A percentile compares a stretch with the other conserved stretches of the same genome.
Evolutionary conservation across 371 early-diverging fungal species (phyloP).

Genomic region (Circinella minor): DNA sequence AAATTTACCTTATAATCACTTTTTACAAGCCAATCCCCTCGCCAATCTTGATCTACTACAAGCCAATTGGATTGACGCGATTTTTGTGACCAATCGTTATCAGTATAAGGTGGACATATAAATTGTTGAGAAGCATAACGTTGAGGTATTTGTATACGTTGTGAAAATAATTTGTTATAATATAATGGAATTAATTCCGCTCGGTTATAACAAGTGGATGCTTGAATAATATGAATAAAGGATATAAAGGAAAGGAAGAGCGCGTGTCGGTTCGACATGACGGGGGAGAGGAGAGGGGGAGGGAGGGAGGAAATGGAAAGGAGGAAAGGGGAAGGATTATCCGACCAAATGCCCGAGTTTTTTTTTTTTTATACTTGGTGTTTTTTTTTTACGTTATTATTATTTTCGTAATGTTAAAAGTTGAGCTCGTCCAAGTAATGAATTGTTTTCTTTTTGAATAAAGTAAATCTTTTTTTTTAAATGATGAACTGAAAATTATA

Average conservation of each 20-base stretch:
- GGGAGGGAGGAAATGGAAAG: no score
- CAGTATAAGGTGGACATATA: conserved; percentile 37
- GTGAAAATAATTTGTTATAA: conserved; percentile 49
- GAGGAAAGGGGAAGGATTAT: not conserved
- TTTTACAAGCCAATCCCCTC: conserved; percentile 43
- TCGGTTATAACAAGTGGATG: conserved; percentile 24
- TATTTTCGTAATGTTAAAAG: no score
- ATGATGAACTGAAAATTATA: no score
- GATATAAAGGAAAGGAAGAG: not conserved
- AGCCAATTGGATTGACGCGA: conserved; percentile 24
- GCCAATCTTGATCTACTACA: conserved; percentile 40
- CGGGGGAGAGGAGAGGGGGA: not conserved
- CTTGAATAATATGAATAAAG: conserved; percentile 5
- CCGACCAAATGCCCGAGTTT: conserved; percentile 5
- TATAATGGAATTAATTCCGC: conserved; percentile 41
- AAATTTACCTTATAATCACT: conserved; percentile 44
- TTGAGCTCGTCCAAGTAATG: no score
- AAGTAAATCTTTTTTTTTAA: no score
- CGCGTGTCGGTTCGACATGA: conserved; percentile 14
- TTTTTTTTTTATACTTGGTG: not conserved
- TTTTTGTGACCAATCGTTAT: conserved; percentile 26
- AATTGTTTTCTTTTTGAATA: no score
- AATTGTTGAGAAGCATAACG: conserved; percentile 36
- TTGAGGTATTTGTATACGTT: conserved; percentile 40
- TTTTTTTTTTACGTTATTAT: no score